Conservation (phyloP, 2,329 filamentous ascomycete species). For the Xylariaceae sp. region DNA sequence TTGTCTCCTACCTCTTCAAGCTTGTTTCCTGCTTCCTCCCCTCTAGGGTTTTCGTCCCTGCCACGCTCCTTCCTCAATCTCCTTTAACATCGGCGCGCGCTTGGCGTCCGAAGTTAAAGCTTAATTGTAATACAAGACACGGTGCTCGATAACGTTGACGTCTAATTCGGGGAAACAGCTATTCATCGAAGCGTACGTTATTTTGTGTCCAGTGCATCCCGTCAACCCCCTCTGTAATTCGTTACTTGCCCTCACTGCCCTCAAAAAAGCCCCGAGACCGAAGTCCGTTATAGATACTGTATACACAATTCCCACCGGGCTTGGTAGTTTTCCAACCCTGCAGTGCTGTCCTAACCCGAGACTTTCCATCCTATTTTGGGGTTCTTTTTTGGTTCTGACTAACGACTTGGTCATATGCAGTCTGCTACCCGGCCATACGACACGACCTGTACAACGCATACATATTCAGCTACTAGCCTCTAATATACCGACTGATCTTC, state of each 20-base stretch:
- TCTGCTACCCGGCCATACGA: constrained; percentile 5
- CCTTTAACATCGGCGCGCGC: too few relatives aligned
- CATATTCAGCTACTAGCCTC: constrained; percentile 3
- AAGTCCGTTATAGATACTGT: too few relatives aligned
- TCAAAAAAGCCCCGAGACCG: too few relatives aligned
- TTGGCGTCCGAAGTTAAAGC: neutral
- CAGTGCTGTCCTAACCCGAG: too few relatives aligned
- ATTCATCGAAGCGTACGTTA: neutral
- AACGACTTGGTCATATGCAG: constrained; percentile 7
- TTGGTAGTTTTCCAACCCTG: too few relatives aligned
- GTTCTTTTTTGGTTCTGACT: neutral
- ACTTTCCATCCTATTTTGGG: too few relatives aligned
- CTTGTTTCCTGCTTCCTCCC: neutral
- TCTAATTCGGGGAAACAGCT: neutral
- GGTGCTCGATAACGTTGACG: constrained; percentile 6
- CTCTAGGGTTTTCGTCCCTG: constrained; percentile 14
- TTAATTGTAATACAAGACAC: constrained; percentile 18
- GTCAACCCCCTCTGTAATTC: too few relatives aligned
- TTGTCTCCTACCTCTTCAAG: constrained; percentile 4
- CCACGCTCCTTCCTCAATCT: constrained; percentile 16
- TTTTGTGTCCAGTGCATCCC: neutral
- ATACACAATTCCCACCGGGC: too few relatives aligned
- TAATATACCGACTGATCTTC: constrained; percentile 10
- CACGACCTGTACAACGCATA: constrained; percentile 5
- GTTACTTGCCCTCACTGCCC: too few relatives aligned